Evolutionary conservation across 257 asterid species (phyloP).

Genomic region (Marsdenia floribunda): DNA sequence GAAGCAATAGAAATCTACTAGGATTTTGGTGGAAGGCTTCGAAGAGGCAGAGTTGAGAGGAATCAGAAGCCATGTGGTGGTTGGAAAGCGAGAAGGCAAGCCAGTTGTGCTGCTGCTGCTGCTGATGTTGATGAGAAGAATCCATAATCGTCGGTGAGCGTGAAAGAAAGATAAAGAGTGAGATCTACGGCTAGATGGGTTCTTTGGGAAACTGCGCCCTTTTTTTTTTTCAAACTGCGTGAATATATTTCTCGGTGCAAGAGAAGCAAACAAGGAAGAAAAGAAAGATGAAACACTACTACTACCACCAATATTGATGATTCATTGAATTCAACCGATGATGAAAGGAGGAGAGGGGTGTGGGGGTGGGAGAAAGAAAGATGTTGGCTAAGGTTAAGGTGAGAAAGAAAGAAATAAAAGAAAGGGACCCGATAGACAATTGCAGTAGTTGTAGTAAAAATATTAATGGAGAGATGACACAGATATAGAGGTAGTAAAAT

Average conservation of each 20-base stretch:
- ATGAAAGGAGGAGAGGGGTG: neutral
- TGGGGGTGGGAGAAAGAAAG: neutral
- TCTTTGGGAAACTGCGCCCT: constrained; percentile 57
- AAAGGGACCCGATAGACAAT: no score
- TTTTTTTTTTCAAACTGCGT: neutral
- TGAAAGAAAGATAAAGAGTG: constrained; percentile 17
- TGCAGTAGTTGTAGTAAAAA: no score
- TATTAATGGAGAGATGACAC: constrained; percentile 18
- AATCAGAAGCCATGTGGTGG: constrained; percentile 12
- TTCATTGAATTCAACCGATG: neutral
- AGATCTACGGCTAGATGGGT: constrained; percentile 9
- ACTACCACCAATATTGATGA: neutral
- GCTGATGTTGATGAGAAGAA: constrained; percentile 27
- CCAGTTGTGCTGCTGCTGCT: constrained; percentile 49
- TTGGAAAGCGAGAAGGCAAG: constrained; percentile 88
- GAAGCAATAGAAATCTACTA: constrained; percentile 2
- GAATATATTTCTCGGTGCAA: neutral
- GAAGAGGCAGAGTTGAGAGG: constrained; percentile 35
- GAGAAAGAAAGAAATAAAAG: neutral
- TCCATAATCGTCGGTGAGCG: constrained; percentile 43
- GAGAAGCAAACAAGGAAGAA: neutral
- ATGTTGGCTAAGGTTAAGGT: no score
- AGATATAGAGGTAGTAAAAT: constrained; percentile 19
- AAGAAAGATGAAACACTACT: neutral
- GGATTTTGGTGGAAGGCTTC: constrained; percentile 37